Percentiles rank a stretch among this genome's conserved stretches.
These are phyloP conservation scores for Sonneratia alba DNA, from an alignment of 345 rosid species.

Conservation along the genomic window DNA sequence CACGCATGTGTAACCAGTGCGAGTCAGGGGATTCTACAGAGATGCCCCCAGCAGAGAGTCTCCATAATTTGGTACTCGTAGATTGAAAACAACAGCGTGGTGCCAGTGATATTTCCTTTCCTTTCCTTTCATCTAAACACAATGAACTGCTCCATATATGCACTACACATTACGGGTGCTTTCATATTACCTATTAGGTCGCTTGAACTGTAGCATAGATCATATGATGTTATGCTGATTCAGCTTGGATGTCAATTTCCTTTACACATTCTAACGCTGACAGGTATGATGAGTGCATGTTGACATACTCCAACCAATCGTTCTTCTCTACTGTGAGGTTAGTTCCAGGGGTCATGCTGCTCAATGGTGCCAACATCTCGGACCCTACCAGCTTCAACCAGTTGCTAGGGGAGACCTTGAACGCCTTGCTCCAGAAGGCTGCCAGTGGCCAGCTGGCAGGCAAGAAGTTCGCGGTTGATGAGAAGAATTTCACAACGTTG, in stretches of 20 bases:
- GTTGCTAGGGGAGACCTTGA: background rate
- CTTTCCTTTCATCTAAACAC: no score
- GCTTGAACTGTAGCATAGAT: no score
- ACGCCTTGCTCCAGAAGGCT: background rate
- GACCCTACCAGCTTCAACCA: background rate
- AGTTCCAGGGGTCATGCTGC: background rate
- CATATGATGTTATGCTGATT: no score
- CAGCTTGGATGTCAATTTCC: no score
- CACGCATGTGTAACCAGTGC: constrained; percentile 13
- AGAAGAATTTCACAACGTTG: constrained; percentile 10
- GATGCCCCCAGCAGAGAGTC: constrained; percentile 32
- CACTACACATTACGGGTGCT: no score
- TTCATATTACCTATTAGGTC: no score
- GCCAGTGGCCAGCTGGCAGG: background rate
- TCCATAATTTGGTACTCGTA: constrained; percentile 24
- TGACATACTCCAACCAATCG: background rate
- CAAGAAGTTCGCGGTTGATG: constrained; percentile 4
- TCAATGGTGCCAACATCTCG: background rate
- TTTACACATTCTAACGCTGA: no score
- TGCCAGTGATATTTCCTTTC: no score
- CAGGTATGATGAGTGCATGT: background rate
- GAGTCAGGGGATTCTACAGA: constrained; percentile 8
- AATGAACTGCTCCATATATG: no score
- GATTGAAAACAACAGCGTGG: no score
- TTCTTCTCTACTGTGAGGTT: background rate